Evolutionary conservation across 768 basidiomycete genomes (phyloP).

Genomic region (Filobasidium wieringae): DNA sequence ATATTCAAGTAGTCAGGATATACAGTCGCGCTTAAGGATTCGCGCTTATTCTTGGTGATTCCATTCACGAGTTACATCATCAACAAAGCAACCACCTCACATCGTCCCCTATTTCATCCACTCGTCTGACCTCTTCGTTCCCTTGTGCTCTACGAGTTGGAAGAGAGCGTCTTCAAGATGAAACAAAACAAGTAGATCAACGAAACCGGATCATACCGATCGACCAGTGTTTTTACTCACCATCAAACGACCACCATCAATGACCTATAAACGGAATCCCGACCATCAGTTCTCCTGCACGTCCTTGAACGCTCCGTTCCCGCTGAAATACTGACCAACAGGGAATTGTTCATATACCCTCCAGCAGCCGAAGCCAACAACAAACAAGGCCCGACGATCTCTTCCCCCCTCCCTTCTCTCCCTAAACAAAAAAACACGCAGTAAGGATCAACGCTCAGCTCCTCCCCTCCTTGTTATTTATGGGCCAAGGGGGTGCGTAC

Average conservation of each 20-base stretch:
- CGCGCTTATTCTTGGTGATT: no score
- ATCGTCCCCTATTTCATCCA: no score
- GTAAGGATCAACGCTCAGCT: not conserved
- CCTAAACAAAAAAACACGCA: no score
- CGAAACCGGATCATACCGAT: not conserved
- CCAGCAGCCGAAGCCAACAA: constrained; percentile 26
- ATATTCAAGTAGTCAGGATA: no score
- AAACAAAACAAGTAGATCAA: not conserved
- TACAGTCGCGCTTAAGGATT: no score
- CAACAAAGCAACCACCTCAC: no score
- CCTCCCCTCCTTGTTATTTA: no score
- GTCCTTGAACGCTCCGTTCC: no score
- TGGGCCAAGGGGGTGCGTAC: not conserved
- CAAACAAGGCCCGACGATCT: constrained; percentile 33
- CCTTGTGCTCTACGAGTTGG: not conserved
- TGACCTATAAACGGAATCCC: not conserved
- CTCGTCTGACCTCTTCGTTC: no score
- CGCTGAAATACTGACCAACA: not conserved
- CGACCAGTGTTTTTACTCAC: not conserved
- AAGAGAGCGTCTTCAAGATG: not conserved
- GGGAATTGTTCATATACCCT: constrained; percentile 28
- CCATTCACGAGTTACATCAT: no score
- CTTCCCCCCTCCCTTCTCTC: constrained; percentile 29
- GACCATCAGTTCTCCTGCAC: no score
- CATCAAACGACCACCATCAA: constrained; percentile 8